phyloP scores from a whole-genome alignment of 1,139 yeast species.

The Magnusiomyces ingens region DNA sequence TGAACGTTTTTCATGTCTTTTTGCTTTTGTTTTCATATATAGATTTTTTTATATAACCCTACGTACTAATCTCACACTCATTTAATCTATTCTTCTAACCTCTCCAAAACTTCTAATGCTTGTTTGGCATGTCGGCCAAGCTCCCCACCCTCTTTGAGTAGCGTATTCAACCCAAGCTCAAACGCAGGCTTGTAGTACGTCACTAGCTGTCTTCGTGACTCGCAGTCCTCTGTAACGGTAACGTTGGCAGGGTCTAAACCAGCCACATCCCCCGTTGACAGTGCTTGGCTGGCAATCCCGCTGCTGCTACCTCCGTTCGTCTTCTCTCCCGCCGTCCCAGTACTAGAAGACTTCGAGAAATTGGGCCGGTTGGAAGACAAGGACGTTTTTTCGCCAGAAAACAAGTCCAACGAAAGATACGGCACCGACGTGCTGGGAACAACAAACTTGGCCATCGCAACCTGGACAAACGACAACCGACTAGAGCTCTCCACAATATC shows the following conservation, averaged over 20 bases:
- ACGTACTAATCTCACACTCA: too few relatives aligned
- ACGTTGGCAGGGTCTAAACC: conserved; percentile 26
- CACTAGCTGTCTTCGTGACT: conserved; percentile 41
- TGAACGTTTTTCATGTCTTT: conserved; percentile 16
- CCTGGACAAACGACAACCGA: too few relatives aligned
- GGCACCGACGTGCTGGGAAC: conserved; percentile 14
- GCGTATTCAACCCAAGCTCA: conserved; percentile 46
- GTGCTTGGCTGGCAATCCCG: not conserved
- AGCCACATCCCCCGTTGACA: not conserved
- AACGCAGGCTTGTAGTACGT: conserved; percentile 28
- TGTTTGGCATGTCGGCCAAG: conserved; percentile 52
- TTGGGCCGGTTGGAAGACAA: not conserved
- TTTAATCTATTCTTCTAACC: not conserved
- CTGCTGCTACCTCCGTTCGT: not conserved
- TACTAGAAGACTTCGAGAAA: too few relatives aligned
- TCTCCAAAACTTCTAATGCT: not conserved
- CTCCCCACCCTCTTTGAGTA: conserved; percentile 70
- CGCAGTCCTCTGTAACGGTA: conserved; percentile 49
- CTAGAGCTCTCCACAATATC: too few relatives aligned
- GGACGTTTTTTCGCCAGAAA: conserved; percentile 3
- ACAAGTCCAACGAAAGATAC: conserved; percentile 11
- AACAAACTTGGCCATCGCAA: conserved; percentile 4
- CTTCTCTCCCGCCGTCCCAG: not conserved
- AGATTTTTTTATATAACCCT: too few relatives aligned
- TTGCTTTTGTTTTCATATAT: not conserved